Evolutionary conservation across 768 basidiomycete genomes (phyloP), one percentile per base, ranked within the genome.

Genomic region (Mycena capillaripes): DNA sequence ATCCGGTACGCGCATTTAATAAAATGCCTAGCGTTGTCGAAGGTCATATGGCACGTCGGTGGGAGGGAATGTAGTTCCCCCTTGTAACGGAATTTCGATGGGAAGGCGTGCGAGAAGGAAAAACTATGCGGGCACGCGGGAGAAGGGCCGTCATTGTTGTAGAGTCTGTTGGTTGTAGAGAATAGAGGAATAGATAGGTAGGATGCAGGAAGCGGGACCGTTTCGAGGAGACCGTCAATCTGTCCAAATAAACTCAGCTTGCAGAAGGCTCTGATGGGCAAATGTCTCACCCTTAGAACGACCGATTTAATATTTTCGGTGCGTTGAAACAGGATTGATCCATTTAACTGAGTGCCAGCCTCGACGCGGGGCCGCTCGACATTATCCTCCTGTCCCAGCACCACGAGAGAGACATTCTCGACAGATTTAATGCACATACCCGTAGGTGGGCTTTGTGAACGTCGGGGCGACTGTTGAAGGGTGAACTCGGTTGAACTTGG

Each of bases 1-100:
- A 70, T 62, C 19, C 55, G 55, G 19, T 70, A 70, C 32, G 44
- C 25, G 14, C 69, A 70, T 57, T 40, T 63, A 23, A 70, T 19
- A 16, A 50, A 70, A 14, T 63, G 14, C 19, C 29, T 10, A 2
- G 34, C 14, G 34, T 27, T 32, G 11, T 30, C 34, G 44, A 70
- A 48, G 2, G 32, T 9, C 46, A 70, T 64, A 30, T 58, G 25
- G 17, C 60, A 64, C 14, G 69, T 63, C 29, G 69, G 69, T 10
- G 69, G 69, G 17, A 70, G 61, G 17, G 30, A 9, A 36, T 57
- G 38, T 17, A 23, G 19, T 12, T 27, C 23, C 6, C 52, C 55
- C 14, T 58, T 14, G n/a, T 64, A 27, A 3, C 34, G 60, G 19
- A 70, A 58, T n/a, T 38, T 38, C 11, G 38, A 4, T 8, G 38